Evolutionary conservation across 306 rosid species (phyloP).

Genomic region (Hylodesmum podocarpum): DNA sequence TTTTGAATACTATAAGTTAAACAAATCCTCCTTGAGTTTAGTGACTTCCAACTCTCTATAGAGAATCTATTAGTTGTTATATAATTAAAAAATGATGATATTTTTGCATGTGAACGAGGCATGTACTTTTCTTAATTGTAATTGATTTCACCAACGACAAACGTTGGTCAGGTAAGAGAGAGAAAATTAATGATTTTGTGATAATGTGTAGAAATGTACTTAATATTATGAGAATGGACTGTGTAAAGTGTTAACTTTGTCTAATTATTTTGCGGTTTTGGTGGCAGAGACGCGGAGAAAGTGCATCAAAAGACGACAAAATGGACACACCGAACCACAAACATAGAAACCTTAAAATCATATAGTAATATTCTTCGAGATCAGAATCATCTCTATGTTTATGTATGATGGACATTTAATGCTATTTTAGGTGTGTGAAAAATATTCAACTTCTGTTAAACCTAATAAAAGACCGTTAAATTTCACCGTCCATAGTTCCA

Average conservation of each 20-base stretch:
- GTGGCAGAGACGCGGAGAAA: constrained; percentile 24
- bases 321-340: constrained; percentile 36
- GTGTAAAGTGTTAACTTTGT: background rate
- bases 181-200: constrained; percentile 46
- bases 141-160: constrained; percentile 25
- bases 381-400: constrained; percentile 14
- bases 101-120: constrained; percentile 31
- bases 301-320: constrained; percentile 60
- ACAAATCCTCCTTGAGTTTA: constrained; percentile 46
- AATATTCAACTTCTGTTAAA: background rate
- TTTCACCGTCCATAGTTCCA: background rate
- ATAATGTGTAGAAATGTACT: constrained; percentile 34
- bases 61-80: constrained; percentile 19
- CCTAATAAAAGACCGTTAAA: background rate
- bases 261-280: constrained; percentile 19
- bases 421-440: background rate
- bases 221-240: background rate
- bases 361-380: constrained; percentile 26
- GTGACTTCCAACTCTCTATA: constrained; percentile 58
- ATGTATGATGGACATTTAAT: constrained; percentile 20
- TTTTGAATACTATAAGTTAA: background rate
- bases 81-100: constrained; percentile 28
- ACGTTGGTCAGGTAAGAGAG: constrained; percentile 26
- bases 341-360: constrained; percentile 14
- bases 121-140: background rate